Base-by-base conservation (phyloP, 129 eudicot species). In the Smallanthus sonchifolius region DNA sequence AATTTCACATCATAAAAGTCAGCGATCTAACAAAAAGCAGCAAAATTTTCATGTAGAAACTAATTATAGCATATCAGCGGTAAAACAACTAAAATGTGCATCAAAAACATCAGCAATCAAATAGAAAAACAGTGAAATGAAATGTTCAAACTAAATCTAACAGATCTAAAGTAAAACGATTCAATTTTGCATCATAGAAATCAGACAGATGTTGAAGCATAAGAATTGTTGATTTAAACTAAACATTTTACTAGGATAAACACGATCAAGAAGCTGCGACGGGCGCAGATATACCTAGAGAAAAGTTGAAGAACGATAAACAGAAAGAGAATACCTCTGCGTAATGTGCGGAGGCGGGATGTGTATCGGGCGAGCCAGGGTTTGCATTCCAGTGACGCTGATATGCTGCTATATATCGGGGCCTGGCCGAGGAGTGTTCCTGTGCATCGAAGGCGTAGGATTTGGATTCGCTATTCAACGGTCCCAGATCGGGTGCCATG, bases 361-460 rank as follows among this genome's bases (percentile, higher is more conserved):
- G 24, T 66, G 43, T 37, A 36, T 11, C 44, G 6, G 44, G 28
- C 35, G 42, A 70, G 47, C 39, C 34, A 70, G 64, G 75, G 75
- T 51, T 70, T 51, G 36, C 47, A 51, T 24, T 10, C 45, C 11
- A 36, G 24, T 6, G 14, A 24, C 28, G 17, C 39, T 45, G 59
- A 57, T 10, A 8, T 17, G 2, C 5, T 32, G 6, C 4, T 49
- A 70, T 47, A 69, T 69, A 69, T 37, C 32, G 34, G 74, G 63
- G 5, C 30, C 0, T 35, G 64, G 40, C 34, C 10, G 61, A 69
- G 44, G 60, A 69, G 10, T 69, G 47, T 14, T 47, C 43, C 30
- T 13, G 60, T 68, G 28, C 56, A 6, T 45, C 43, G 73, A 49
- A 38, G 72, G 72, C 24, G 40, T 67, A 44, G 40, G 45, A 44